A percentile compares a stretch with the other conserved stretches of the same genome.
phyloP scores from a whole-genome alignment of 306 rosid species.

The Amphicarpaea edgeworthii region DNA sequence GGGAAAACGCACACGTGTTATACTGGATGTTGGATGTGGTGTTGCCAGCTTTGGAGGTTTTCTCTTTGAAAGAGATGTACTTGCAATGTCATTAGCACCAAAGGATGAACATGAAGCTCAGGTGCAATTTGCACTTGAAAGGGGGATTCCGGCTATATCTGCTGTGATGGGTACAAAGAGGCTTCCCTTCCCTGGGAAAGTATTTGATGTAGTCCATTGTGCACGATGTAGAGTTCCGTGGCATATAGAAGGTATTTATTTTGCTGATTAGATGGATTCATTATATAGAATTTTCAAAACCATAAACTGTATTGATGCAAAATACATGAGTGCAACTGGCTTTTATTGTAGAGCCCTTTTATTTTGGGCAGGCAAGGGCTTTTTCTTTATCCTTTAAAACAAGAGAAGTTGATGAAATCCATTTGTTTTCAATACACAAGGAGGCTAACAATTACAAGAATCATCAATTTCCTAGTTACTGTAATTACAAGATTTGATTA shows the following conservation, averaged over 20 bases:
- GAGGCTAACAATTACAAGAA: not conserved
- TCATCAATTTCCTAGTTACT: conserved; percentile 1
- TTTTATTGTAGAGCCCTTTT: conserved; percentile 37
- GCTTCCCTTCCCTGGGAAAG: conserved; percentile 93
- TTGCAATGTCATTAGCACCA: conserved; percentile 95
- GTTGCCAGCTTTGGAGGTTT: conserved; percentile 99
- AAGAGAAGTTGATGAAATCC: not conserved
- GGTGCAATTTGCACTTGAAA: conserved; percentile 98
- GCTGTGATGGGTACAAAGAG: conserved; percentile 99
- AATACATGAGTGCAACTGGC: conserved; percentile 3
- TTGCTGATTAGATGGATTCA: conserved; percentile 31
- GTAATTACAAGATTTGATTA: conserved; percentile 26
- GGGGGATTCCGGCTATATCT: conserved; percentile 98
- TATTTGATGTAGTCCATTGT: conserved; percentile 91
- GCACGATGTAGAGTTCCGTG: conserved; percentile 99
- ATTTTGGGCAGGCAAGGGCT: not conserved
- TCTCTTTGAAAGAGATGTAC: conserved; percentile 92
- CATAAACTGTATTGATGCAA: not conserved
- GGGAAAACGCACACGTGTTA: conserved; percentile 90
- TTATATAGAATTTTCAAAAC: conserved; percentile 16
- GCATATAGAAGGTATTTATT: conserved; percentile 90
- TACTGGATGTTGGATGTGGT: conserved; percentile 98
- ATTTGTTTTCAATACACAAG: conserved; percentile 7
- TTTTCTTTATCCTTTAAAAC: not conserved
- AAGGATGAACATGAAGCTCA: conserved; percentile 99